Percentiles rank a stretch among this genome's conserved stretches.
These are phyloP conservation scores for Coniochaeta hoffmannii DNA, from an alignment of 2,329 filamentous ascomycete genomes.

Conservation along the genomic window DNA sequence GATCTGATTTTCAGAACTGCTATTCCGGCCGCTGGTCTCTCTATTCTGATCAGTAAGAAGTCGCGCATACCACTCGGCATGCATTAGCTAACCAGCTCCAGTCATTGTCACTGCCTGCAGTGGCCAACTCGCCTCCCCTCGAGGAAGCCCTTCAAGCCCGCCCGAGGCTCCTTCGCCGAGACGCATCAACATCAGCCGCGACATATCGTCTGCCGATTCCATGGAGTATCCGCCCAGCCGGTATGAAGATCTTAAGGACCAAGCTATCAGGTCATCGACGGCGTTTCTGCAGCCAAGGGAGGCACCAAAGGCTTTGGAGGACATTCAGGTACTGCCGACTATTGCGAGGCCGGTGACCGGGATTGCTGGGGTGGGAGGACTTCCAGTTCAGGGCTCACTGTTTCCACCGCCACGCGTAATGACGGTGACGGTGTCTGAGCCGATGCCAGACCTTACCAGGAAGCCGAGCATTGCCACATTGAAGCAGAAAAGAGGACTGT, in stretches of 20 bases:
- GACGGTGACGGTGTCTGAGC: no score
- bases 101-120: slow-evolving; percentile 32
- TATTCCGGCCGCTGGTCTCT: slow-evolving; percentile 42
- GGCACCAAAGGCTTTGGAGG: slow-evolving; percentile 15
- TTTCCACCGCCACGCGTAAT: slow-evolving; percentile 34
- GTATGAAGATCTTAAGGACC: slow-evolving; percentile 41
- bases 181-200: slow-evolving; percentile 26
- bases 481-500: slow-evolving; percentile 20
- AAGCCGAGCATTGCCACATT: slow-evolving; percentile 10
- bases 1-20: slow-evolving; percentile 38
- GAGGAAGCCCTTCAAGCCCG: slow-evolving; percentile 19
- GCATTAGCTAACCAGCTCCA: slow-evolving; percentile 16
- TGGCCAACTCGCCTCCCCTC: slow-evolving; percentile 21
- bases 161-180: slow-evolving; percentile 33
- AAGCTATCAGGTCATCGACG: slow-evolving; percentile 27
- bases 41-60: slow-evolving; percentile 39
- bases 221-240: slow-evolving; percentile 34
- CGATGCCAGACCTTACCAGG: slow-evolving; percentile 13
- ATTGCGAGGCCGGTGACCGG: slow-evolving; percentile 30
- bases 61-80: not conserved
- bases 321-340: slow-evolving; percentile 23
- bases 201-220: slow-evolving; percentile 34
- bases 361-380: slow-evolving; percentile 27
- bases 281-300: slow-evolving; percentile 27
- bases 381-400: slow-evolving; percentile 30